Conservation (phyloP, 1,139 yeast species). For the Hemisphaericaspora xylanilytica region DNA sequence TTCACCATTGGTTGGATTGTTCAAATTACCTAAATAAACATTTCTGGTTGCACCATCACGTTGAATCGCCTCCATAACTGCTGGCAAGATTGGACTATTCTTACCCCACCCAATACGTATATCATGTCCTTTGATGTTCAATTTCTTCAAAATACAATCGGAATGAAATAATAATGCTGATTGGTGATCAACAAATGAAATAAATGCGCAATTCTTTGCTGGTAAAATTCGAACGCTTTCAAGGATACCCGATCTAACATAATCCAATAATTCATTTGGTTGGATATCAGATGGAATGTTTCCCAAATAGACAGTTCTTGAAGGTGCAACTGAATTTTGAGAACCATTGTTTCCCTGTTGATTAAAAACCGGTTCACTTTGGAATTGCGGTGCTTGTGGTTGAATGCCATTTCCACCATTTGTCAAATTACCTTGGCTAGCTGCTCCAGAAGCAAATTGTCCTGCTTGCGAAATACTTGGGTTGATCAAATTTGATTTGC, state of each 20-base stretch:
- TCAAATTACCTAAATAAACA: slow-evolving; percentile 77
- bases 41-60: slow-evolving; percentile 90
- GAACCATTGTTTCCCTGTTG: slow-evolving; percentile 3
- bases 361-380: slow-evolving; percentile 4
- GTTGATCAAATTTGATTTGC: slow-evolving; percentile 6
- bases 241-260: slow-evolving; percentile 86
- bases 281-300: slow-evolving; percentile 82
- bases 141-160: slow-evolving; percentile 57
- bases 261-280: slow-evolving; percentile 79
- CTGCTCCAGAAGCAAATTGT: slow-evolving; percentile 5
- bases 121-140: slow-evolving; percentile 56
- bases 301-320: slow-evolving; percentile 88
- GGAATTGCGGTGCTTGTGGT: slow-evolving; percentile 4
- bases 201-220: slow-evolving; percentile 58
- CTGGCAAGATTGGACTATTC: slow-evolving; percentile 62
- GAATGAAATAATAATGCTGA: slow-evolving; percentile 60
- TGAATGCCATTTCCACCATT: slow-evolving; percentile 10
- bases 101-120: slow-evolving; percentile 70
- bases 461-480: slow-evolving; percentile 1
- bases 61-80: slow-evolving; percentile 70
- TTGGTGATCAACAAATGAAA: slow-evolving; percentile 60
- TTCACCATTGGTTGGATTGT: slow-evolving; percentile 44
- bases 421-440: slow-evolving; percentile 6
- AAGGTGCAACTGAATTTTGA: slow-evolving; percentile 49
- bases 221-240: slow-evolving; percentile 67